phyloP scores from a whole-genome alignment of 345 rosid genomes.

The Litchi chinensis region DNA sequence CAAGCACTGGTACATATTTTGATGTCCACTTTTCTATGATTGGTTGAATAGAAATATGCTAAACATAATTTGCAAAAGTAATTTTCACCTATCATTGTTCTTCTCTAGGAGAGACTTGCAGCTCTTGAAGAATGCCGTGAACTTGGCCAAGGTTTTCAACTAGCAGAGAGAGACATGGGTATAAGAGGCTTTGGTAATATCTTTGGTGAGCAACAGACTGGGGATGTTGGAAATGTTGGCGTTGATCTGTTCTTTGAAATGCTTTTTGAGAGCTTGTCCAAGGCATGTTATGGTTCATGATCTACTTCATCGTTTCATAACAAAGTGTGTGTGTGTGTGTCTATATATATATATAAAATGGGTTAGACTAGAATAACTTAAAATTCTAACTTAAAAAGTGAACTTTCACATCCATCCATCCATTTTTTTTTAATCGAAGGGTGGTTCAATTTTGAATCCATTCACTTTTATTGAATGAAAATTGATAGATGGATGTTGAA shows the following conservation, averaged over 20 bases:
- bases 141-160: conserved; percentile 98
- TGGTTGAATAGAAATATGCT: conserved; percentile 13
- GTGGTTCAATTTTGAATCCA: no score
- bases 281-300: conserved; percentile 46
- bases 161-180: conserved; percentile 98
- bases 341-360: no score
- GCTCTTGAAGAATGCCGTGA: conserved; percentile 90
- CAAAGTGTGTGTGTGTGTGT: neutral
- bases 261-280: conserved; percentile 95
- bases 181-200: conserved; percentile 95
- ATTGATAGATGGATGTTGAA: no score
- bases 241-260: conserved; percentile 95
- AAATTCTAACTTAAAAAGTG: no score
- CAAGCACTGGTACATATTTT: conserved; percentile 66
- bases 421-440: no score
- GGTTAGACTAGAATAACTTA: no score
- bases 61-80: neutral
- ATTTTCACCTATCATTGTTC: conserved; percentile 31
- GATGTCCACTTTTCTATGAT: conserved; percentile 2
- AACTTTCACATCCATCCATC: no score
- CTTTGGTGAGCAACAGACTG: conserved; percentile 98
- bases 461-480: no score
- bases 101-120: conserved; percentile 80
- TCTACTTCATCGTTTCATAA: conserved; percentile 2
- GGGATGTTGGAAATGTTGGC: conserved; percentile 97